Percentiles rank a stretch among this genome's conserved stretches.
phyloP scores from a whole-genome alignment of 176 grass and related monocot species.

The Oryza glumipatula region DNA sequence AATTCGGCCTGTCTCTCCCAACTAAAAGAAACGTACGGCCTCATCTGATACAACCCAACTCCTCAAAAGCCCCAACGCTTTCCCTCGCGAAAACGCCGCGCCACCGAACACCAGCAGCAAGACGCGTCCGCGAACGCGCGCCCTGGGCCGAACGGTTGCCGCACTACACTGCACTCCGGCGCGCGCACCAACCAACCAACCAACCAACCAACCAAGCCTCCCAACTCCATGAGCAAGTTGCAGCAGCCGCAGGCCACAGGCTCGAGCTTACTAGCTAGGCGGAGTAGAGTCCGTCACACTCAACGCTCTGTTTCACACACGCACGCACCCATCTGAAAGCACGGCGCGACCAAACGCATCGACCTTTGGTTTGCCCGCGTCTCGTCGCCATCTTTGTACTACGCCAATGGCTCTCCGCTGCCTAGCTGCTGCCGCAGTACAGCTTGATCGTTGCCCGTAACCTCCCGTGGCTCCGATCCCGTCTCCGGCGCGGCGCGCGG shows the following conservation, averaged over 20 bases:
- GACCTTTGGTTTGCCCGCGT: slow-evolving; percentile 18
- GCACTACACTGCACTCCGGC: no score
- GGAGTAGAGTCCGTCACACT: background rate
- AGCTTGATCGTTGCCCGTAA: background rate
- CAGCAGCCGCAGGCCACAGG: background rate
- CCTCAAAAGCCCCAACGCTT: background rate
- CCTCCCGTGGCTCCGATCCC: background rate
- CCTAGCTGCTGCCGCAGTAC: background rate
- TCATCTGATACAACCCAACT: background rate
- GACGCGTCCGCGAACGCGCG: background rate
- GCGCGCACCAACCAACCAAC: background rate
- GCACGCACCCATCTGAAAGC: slow-evolving; percentile 31
- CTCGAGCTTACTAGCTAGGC: background rate
- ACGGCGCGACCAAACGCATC: slow-evolving; percentile 31
- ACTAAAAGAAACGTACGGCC: background rate
- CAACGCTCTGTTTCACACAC: background rate
- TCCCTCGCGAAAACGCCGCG: background rate
- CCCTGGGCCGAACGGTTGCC: no score
- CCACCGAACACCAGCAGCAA: background rate
- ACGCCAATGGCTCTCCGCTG: background rate
- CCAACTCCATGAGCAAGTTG: background rate
- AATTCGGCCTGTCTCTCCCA: background rate
- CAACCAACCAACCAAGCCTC: background rate
- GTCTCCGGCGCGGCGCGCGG: no score
- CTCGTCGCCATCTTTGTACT: slow-evolving; percentile 9